A percentile compares a stretch with the other conserved stretches of the same genome.
phyloP scores from a whole-genome alignment of 441 rosid genomes.

The Adansonia madagascariensis region DNA sequence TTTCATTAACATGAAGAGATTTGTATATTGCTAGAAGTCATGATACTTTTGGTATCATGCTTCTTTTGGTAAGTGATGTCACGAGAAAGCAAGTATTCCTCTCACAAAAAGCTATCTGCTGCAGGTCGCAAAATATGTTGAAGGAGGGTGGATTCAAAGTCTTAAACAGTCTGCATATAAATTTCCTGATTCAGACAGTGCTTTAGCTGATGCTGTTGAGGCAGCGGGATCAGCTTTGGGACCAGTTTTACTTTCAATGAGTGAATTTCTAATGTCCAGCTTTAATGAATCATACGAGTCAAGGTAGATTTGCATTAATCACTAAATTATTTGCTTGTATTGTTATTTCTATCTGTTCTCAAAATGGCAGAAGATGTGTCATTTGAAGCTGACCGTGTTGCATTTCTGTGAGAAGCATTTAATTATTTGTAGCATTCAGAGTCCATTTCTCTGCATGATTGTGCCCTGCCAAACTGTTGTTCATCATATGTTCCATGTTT shows the following conservation, averaged over 20 bases:
- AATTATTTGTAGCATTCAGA: background rate
- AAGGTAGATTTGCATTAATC: constrained; percentile 55
- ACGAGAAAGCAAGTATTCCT: constrained; percentile 2
- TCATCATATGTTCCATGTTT: background rate
- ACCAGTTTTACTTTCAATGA: constrained; percentile 87
- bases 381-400: background rate
- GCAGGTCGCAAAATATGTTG: constrained; percentile 66
- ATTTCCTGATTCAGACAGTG: constrained; percentile 83
- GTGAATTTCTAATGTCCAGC: constrained; percentile 96
- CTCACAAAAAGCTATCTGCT: constrained; percentile 25
- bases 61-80: constrained; percentile 25
- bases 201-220: constrained; percentile 81
- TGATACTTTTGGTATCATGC: constrained; percentile 12
- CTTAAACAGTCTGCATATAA: constrained; percentile 59
- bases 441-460: background rate
- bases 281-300: constrained; percentile 92
- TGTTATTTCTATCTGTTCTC: constrained; percentile 13
- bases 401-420: constrained; percentile 3
- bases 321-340: constrained; percentile 23
- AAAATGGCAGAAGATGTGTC: background rate
- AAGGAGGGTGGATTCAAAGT: constrained; percentile 94
- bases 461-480: constrained; percentile 3
- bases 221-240: constrained; percentile 91
- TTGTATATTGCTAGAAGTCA: background rate
- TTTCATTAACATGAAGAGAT: constrained; percentile 13